These are phyloP conservation scores for Xylaria palmicola DNA, from an alignment of 495 filamentous ascomycete species.

Conservation along the genomic window DNA sequence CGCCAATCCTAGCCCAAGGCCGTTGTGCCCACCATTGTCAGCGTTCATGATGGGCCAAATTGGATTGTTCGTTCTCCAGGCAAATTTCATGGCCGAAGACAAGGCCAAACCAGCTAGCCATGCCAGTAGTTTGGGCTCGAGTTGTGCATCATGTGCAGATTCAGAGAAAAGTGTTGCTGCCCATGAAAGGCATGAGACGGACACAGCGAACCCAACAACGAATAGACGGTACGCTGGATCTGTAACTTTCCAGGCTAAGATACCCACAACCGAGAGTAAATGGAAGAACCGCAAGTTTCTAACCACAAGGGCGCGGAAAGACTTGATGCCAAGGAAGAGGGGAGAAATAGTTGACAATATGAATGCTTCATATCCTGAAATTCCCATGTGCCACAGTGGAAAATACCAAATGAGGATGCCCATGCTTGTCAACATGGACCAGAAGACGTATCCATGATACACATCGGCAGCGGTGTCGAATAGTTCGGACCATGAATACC, in stretches of 20 bases:
- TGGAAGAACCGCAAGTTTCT: constrained; percentile 69
- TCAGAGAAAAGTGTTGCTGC: constrained; percentile 76
- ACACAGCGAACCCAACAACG: constrained; percentile 73
- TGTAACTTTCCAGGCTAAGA: constrained; percentile 76
- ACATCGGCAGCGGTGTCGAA: constrained; percentile 84
- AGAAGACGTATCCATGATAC: constrained; percentile 95
- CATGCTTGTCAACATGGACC: constrained; percentile 88
- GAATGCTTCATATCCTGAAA: constrained; percentile 92
- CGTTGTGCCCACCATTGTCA: constrained; percentile 91
- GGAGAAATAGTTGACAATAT: constrained; percentile 84
- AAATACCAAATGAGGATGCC: constrained; percentile 95
- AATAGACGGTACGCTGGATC: constrained; percentile 77
- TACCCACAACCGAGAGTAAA: constrained; percentile 70
- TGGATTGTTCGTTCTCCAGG: constrained; percentile 94
- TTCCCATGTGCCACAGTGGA: constrained; percentile 99
- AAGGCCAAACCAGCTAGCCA: constrained; percentile 80
- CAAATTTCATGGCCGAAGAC: constrained; percentile 89
- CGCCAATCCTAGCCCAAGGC: constrained; percentile 72
- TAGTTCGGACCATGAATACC: constrained; percentile 71
- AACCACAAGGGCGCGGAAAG: constrained; percentile 64
- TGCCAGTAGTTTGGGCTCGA: constrained; percentile 78
- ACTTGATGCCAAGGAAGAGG: constrained; percentile 69
- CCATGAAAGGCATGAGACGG: constrained; percentile 77
- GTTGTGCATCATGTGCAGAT: constrained; percentile 64
- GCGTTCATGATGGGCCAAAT: constrained; percentile 93